phyloP scores from a whole-genome alignment of 2,329 filamentous ascomycete genomes.

The Pleoardoris graminearum region DNA sequence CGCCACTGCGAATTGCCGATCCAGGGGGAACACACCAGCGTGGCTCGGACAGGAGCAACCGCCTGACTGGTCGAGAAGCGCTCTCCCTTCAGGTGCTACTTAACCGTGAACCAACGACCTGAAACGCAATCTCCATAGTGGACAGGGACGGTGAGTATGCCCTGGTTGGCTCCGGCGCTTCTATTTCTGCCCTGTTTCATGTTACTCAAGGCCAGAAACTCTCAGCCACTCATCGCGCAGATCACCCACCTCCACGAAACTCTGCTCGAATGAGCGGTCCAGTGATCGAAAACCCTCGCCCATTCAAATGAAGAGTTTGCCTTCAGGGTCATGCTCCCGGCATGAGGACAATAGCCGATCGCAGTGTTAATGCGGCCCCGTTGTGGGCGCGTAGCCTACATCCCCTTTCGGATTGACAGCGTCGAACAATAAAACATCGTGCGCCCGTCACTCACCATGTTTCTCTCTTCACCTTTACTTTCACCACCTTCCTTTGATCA shows the following conservation, averaged over 20 bases:
- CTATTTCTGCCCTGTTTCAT: conserved; percentile 11
- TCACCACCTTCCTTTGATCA: conserved; percentile 11
- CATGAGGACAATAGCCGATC: neutral
- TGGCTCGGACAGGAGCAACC: neutral
- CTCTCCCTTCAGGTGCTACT: conserved; percentile 1
- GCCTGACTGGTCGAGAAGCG: neutral
- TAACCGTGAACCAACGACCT: neutral
- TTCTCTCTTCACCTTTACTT: conserved; percentile 23
- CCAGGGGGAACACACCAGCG: neutral
- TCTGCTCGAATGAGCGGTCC: conserved; percentile 5
- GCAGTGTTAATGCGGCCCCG: conserved; percentile 5
- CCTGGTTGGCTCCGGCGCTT: conserved; percentile 9
- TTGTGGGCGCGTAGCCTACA: conserved; percentile 6
- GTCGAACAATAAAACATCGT: conserved; percentile 14
- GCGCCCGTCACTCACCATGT: conserved; percentile 2
- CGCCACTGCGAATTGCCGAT: neutral
- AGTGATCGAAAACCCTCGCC: neutral
- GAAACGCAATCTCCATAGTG: neutral
- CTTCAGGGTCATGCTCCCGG: neutral
- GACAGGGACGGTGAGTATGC: neutral
- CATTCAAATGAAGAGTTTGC: conserved; percentile 7
- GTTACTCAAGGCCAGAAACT: neutral
- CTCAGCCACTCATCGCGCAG: conserved; percentile 9
- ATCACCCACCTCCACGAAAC: conserved; percentile 7
- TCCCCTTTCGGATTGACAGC: conserved; percentile 1